Percentiles rank a stretch among this genome's conserved stretches.
phyloP scores from a whole-genome alignment of 495 filamentous ascomycete species.

The Podospora australis region DNA sequence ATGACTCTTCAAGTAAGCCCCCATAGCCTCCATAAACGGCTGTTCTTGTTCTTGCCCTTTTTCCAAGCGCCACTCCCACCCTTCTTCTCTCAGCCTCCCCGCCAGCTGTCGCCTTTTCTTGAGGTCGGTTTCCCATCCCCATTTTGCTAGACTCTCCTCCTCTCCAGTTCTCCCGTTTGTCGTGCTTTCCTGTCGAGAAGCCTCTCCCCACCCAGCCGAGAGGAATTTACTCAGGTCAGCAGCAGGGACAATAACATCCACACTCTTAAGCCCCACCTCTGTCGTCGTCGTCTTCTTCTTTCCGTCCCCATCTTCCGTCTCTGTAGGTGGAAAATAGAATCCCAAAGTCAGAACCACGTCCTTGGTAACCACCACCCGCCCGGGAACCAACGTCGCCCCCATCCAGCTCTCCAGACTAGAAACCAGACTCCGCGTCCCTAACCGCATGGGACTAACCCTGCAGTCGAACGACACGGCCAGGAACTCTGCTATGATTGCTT shows the following conservation, averaged over 20 bases:
- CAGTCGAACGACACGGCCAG: slow-evolving; percentile 42
- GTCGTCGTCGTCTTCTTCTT: neutral
- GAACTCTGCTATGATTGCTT: slow-evolving; percentile 35
- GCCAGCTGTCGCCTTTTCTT: slow-evolving; percentile 32
- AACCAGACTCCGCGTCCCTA: slow-evolving; percentile 39
- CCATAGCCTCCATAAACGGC: slow-evolving; percentile 40
- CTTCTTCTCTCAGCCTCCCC: slow-evolving; percentile 35
- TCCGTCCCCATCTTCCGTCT: neutral
- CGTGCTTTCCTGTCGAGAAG: neutral
- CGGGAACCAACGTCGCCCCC: slow-evolving; percentile 15
- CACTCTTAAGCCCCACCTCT: slow-evolving; percentile 29
- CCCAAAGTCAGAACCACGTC: slow-evolving; percentile 37
- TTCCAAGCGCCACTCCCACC: slow-evolving; percentile 37
- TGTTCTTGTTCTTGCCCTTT: slow-evolving; percentile 12
- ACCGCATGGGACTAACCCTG: slow-evolving; percentile 34
- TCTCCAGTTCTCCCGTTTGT: neutral
- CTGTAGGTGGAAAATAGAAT: slow-evolving; percentile 27
- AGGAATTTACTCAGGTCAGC: slow-evolving; percentile 25
- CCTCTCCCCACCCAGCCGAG: slow-evolving; percentile 1
- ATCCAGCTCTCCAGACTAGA: slow-evolving; percentile 37
- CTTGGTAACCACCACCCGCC: slow-evolving; percentile 19
- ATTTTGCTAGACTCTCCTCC: slow-evolving; percentile 4
- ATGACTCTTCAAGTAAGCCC: slow-evolving; percentile 33
- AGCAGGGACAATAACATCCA: slow-evolving; percentile 39
- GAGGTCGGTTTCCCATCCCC: slow-evolving; percentile 21